Conservation (phyloP, 1,284 basidiomycete genomes). For the Rhodofomes roseus region DNA sequence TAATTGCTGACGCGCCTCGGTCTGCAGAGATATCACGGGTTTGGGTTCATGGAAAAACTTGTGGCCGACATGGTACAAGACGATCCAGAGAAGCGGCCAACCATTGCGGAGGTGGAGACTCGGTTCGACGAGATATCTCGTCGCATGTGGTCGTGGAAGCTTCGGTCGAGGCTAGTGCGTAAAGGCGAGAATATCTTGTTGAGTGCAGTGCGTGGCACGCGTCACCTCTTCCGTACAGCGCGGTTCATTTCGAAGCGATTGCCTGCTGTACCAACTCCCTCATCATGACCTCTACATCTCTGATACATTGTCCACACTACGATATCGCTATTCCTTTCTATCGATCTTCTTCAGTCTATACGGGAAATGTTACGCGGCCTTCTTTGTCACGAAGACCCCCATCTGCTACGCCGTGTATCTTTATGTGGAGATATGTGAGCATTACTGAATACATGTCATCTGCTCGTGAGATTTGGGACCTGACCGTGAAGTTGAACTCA, state of each 20-base stretch:
- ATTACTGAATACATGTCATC: too few species aligned
- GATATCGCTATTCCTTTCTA: too few species aligned
- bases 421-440: too few species aligned
- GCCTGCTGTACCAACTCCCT: not conserved
- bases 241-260: not conserved
- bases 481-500: too few species aligned
- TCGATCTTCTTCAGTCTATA: too few species aligned
- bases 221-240: not conserved
- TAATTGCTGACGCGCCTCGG: not conserved
- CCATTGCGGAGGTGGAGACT: constrained; percentile 11
- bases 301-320: too few species aligned
- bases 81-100: constrained; percentile 12
- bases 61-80: constrained; percentile 12
- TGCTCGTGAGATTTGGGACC: too few species aligned
- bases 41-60: constrained; percentile 11
- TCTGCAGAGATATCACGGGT: not conserved
- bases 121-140: constrained; percentile 7
- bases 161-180: constrained; percentile 4
- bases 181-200: not conserved
- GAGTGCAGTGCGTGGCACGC: not conserved
- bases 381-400: too few species aligned
- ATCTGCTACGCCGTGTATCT: too few species aligned
- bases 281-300: not conserved
- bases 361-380: too few species aligned
- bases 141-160: not conserved